phyloP scores from a whole-genome alignment of 345 rosid species.

The Euphorbia pulcherrima region DNA sequence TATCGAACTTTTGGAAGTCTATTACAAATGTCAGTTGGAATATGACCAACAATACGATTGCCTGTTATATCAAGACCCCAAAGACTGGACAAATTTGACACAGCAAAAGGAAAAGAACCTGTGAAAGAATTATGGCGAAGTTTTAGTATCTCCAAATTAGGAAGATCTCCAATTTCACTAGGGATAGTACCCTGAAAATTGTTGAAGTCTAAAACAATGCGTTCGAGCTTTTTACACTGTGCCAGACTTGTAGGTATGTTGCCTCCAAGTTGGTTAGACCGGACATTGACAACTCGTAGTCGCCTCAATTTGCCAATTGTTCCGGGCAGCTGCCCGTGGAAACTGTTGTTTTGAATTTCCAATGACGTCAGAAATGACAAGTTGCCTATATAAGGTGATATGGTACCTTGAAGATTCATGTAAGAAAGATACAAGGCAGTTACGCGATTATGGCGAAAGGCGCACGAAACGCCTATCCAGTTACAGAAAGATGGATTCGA shows the following conservation, averaged over 20 bases:
- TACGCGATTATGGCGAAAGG: background rate
- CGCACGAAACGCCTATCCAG: background rate
- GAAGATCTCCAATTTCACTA: background rate
- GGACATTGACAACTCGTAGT: background rate
- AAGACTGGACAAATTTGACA: background rate
- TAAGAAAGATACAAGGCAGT: background rate
- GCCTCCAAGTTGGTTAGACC: background rate
- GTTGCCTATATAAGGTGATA: background rate
- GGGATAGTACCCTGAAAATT: background rate
- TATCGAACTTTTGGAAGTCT: background rate
- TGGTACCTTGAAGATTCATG: slow-evolving; percentile 2
- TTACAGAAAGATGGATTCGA: background rate
- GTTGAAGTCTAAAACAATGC: background rate
- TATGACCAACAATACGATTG: background rate
- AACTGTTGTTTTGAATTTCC: background rate
- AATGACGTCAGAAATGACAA: background rate
- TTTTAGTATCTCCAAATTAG: background rate
- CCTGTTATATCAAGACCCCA: background rate
- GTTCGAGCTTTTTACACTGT: background rate
- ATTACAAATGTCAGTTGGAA: background rate
- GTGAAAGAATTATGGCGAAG: background rate
- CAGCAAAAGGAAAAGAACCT: background rate
- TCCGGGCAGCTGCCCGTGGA: background rate
- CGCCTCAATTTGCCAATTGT: background rate
- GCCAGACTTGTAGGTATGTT: background rate